A percentile compares a stretch with the other conserved stretches of the same genome.
Conservation (phyloP, 2,329 filamentous ascomycete species). For the Thelonectria discophora region DNA sequence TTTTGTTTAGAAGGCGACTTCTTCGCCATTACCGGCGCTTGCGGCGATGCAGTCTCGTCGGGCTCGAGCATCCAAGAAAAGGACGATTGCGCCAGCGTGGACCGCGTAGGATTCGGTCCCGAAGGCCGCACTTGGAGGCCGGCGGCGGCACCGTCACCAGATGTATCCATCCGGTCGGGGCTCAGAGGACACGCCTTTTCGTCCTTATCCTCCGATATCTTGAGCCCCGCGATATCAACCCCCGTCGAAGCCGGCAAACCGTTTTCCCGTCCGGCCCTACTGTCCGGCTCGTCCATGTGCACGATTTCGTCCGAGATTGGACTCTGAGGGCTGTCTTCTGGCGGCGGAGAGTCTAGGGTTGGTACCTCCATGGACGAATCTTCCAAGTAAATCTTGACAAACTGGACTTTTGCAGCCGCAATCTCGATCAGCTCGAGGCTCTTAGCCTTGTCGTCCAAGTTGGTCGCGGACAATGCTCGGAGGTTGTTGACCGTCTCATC, state of each 20-base stretch:
- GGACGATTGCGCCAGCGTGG: slow-evolving; percentile 75
- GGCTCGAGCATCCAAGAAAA: slow-evolving; percentile 83
- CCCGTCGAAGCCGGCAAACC: slow-evolving; percentile 12
- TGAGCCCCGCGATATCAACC: slow-evolving; percentile 33
- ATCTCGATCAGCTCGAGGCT: slow-evolving; percentile 64
- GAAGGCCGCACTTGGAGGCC: slow-evolving; percentile 35
- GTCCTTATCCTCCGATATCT: slow-evolving; percentile 29
- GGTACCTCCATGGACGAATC: slow-evolving; percentile 64
- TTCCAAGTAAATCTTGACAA: slow-evolving; percentile 69
- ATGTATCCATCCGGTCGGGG: slow-evolving; percentile 31
- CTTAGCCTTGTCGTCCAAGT: slow-evolving; percentile 58
- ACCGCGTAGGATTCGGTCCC: slow-evolving; percentile 66
- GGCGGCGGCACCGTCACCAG: slow-evolving; percentile 22
- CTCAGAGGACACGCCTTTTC: slow-evolving; percentile 15
- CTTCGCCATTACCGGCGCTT: slow-evolving; percentile 33
- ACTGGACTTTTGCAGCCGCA: slow-evolving; percentile 69
- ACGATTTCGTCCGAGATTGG: slow-evolving; percentile 26
- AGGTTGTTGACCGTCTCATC: slow-evolving; percentile 72
- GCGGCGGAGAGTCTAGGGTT: slow-evolving; percentile 25
- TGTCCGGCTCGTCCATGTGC: slow-evolving; percentile 1
- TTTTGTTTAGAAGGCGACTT: slow-evolving; percentile 50
- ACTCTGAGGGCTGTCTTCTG: slow-evolving; percentile 29
- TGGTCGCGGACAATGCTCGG: slow-evolving; percentile 64
- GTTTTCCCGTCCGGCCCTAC: slow-evolving; percentile 25
- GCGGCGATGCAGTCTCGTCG: slow-evolving; percentile 49